A percentile compares a stretch with the other conserved stretches of the same genome.
Conservation (phyloP, 108 stramenopile genomes). For the Cyclotella atomus region DNA sequence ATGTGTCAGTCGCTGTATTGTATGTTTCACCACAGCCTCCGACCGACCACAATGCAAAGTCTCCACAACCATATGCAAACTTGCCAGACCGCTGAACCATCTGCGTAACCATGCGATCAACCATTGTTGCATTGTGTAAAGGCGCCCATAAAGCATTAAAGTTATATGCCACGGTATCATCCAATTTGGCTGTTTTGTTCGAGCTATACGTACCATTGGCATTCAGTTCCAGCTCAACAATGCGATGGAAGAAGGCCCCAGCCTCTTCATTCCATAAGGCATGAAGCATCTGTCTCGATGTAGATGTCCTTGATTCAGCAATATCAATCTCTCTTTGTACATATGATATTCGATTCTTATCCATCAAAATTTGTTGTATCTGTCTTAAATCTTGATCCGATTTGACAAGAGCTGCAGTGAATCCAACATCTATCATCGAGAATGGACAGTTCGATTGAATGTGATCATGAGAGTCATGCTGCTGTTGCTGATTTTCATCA, state of each 20-base stretch:
- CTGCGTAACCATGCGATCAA: conserved; percentile 42
- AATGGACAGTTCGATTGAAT: conserved; percentile 42
- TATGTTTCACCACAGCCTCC: conserved; percentile 32
- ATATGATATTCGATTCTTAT: conserved; percentile 29
- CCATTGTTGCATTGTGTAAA: conserved; percentile 36
- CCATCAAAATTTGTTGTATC: conserved; percentile 44
- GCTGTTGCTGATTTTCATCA: conserved; percentile 12
- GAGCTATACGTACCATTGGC: conserved; percentile 15
- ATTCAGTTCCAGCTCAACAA: conserved; percentile 16
- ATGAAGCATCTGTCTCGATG: conserved; percentile 26
- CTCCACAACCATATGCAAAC: conserved; percentile 54
- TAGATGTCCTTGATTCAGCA: conserved; percentile 4
- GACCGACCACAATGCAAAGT: conserved; percentile 55
- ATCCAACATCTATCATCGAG: conserved; percentile 62
- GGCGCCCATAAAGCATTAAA: conserved; percentile 39
- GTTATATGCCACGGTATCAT: conserved; percentile 36
- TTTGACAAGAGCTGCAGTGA: conserved; percentile 52
- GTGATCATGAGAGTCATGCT: conserved; percentile 6
- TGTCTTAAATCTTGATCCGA: conserved; percentile 47
- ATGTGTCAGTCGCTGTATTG: neutral
- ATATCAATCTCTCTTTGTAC: conserved; percentile 13
- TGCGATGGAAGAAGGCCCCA: conserved; percentile 36
- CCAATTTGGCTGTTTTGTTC: conserved; percentile 18
- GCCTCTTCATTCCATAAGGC: conserved; percentile 43
- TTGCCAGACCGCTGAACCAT: conserved; percentile 49